Evolutionary conservation across 257 asterid species (phyloP).

Genomic region (Oldenlandia corymbosa): DNA sequence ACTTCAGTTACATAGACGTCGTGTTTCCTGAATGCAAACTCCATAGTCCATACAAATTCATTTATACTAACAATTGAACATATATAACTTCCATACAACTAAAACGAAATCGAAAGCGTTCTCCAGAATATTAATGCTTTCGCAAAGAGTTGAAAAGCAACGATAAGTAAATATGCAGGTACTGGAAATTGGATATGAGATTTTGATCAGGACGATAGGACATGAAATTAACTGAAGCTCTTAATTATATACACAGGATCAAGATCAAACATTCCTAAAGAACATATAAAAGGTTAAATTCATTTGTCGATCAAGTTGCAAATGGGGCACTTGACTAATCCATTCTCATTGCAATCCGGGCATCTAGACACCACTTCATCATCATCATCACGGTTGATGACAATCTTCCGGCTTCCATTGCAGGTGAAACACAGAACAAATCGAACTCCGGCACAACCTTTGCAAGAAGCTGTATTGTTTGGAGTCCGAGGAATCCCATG

Average conservation of each 20-base stretch:
- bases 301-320: conserved; percentile 36
- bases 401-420: conserved; percentile 52
- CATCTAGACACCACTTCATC: conserved; percentile 28
- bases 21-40: too few relatives aligned
- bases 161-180: background rate
- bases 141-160: too few relatives aligned
- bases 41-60: too few relatives aligned
- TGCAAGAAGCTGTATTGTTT: conserved; percentile 35
- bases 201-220: background rate
- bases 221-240: background rate
- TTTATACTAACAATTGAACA: too few relatives aligned
- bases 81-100: too few relatives aligned
- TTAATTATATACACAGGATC: background rate
- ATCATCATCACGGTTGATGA: conserved; percentile 23
- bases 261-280: background rate
- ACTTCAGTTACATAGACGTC: too few relatives aligned
- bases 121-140: too few relatives aligned
- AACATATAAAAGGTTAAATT: background rate
- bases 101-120: too few relatives aligned
- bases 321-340: conserved; percentile 56
- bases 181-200: background rate
- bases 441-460: conserved; percentile 49
- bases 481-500: conserved; percentile 46
- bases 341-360: conserved; percentile 72
- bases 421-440: conserved; percentile 55